Evolutionary conservation across 345 rosid species (phyloP).

Genomic region (Citrus sp.): DNA sequence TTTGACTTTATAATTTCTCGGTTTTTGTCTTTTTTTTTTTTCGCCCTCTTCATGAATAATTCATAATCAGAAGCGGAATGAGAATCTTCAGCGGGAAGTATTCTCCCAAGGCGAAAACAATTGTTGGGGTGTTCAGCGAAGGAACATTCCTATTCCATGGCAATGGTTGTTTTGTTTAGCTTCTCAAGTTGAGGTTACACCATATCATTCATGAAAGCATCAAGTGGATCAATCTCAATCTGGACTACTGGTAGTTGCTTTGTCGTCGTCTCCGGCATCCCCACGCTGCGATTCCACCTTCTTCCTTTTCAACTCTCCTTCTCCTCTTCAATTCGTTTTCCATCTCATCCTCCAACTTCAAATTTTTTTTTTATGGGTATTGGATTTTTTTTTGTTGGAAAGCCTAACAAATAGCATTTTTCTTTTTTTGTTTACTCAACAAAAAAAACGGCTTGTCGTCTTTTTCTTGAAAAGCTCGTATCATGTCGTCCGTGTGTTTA

Average conservation of each 20-base stretch:
- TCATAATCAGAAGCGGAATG: constrained; percentile 52
- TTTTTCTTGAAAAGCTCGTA: too few relatives aligned
- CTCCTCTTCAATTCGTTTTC: constrained; percentile 54
- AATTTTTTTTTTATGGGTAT: too few relatives aligned
- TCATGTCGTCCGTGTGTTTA: too few relatives aligned
- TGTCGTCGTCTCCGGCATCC: constrained; percentile 50
- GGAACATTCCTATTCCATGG: constrained; percentile 21
- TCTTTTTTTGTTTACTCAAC: too few relatives aligned
- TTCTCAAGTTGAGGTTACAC: constrained; percentile 92
- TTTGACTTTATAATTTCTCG: constrained; percentile 84
- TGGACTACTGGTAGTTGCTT: too few relatives aligned
- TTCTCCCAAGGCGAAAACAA: constrained; percentile 60
- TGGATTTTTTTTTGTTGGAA: too few relatives aligned
- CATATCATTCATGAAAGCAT: constrained; percentile 91
- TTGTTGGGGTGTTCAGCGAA: constrained; percentile 40
- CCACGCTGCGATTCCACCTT: constrained; percentile 70
- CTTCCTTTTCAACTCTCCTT: constrained; percentile 80
- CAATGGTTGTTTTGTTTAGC: constrained; percentile 33
- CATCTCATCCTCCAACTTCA: constrained; percentile 70
- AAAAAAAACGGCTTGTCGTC: too few relatives aligned
- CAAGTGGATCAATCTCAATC: constrained; percentile 75
- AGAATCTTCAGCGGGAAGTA: too few relatives aligned
- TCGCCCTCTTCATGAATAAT: constrained; percentile 96
- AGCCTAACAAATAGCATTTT: too few relatives aligned
- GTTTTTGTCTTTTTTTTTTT: neutral